These are phyloP conservation scores for Lepidium didymum DNA, from an alignment of 345 rosid species.

Conservation along the genomic window DNA sequence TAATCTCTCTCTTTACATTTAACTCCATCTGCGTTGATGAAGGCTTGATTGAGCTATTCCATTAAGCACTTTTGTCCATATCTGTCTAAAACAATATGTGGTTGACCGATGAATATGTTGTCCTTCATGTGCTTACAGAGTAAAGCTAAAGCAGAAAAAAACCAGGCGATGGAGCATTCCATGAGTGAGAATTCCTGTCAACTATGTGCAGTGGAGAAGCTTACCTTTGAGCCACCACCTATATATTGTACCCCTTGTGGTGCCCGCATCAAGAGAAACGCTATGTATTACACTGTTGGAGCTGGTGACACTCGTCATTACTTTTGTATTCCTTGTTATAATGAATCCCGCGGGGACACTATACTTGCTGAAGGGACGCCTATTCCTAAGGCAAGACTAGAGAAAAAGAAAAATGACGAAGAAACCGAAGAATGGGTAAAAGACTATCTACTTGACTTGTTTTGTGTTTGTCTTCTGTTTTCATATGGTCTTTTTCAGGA, in stretches of 20 bases:
- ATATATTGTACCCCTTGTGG: constrained; percentile 97
- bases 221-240: constrained; percentile 99
- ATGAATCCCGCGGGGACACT: constrained; percentile 90
- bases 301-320: constrained; percentile 95
- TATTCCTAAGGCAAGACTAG: constrained; percentile 77
- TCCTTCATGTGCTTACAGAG: constrained; percentile 49
- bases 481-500: not conserved
- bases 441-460: constrained; percentile 8
- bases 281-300: constrained; percentile 93
- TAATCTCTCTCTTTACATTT: not conserved
- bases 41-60: constrained; percentile 3
- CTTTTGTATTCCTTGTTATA: constrained; percentile 95
- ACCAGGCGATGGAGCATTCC: constrained; percentile 97
- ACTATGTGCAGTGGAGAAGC: constrained; percentile 99
- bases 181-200: constrained; percentile 99
- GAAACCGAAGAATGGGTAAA: constrained; percentile 99
- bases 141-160: constrained; percentile 94
- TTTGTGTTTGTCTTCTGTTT: not conserved
- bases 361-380: constrained; percentile 69
- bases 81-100: not conserved
- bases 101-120: not conserved
- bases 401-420: constrained; percentile 99
- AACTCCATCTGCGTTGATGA: not conserved
- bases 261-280: constrained; percentile 96
- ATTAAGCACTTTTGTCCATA: not conserved